Evolutionary conservation across 306 rosid species (phyloP), one percentile per base, ranked within the genome.

Genomic region (Leucaena leucocephala): DNA sequence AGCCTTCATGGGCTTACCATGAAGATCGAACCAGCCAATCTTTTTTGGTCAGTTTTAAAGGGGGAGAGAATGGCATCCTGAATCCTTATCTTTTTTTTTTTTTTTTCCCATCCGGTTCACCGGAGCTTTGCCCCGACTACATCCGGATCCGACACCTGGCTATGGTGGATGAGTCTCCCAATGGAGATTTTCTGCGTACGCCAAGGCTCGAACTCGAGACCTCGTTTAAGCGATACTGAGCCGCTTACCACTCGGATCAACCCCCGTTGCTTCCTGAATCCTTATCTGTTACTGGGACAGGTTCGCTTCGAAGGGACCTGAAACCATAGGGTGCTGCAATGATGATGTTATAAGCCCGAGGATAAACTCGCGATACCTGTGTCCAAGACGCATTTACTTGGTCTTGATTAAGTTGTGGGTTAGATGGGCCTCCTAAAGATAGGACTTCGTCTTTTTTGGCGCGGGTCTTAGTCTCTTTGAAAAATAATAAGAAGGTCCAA

Each of bases 371-470:
- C 17, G 17, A 48, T 6, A 8, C 8, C 3, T 35, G 50, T 10
- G 62, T 71, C 83, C 74, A 78, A 73, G 35, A 69, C 10, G 10
- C 17, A 2, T 21, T 12, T 27, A 16, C 52, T 8, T 22, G 64
- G n/a, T 16, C 45, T 63, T 12, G 33, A 9, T 79, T 62, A 9
- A 27, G 54, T 43, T 62, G 44, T 71, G 36, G 8, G 40, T 46
- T 61, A 7, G 35, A 21, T 58, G 64, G 64, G 36, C 36, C 27
- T 55, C 27, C 33, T 19, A n/a, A 9, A 16, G 15, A 58, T 22
- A 58, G 64, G 36, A 58, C 39, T 11, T 12, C 0, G 38, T 27
- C 42, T 5, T 61, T 33, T 27, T 10, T 10, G 65, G 14, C 22
- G 42, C 16, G 68, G 1, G 65, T 2, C n/a, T 35, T 7, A 12